Conservation (phyloP, 345 rosid species). For the Passiflora organensis region DNA sequence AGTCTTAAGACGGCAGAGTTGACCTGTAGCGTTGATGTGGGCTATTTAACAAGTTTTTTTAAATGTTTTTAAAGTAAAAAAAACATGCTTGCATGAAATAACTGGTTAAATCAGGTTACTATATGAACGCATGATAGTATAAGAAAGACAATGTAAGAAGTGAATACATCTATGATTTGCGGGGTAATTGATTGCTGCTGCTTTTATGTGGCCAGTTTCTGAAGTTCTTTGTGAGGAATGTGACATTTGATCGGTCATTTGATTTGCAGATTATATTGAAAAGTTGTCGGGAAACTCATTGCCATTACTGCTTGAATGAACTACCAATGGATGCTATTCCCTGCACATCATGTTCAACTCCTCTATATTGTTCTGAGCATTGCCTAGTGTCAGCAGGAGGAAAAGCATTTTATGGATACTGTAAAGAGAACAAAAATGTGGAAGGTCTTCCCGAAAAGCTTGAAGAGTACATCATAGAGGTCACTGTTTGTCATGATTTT, state of each 20-base stretch:
- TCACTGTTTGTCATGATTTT: constrained; percentile 19
- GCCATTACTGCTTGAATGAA: constrained; percentile 81
- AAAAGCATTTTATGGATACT: constrained; percentile 15
- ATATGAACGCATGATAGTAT: too few relatives aligned
- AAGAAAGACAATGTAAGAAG: background rate
- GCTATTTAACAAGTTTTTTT: too few relatives aligned
- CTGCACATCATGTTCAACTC: constrained; percentile 62
- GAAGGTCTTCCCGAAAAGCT: constrained; percentile 25
- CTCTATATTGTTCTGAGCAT: constrained; percentile 68
- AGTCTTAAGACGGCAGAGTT: too few relatives aligned
- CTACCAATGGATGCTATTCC: constrained; percentile 68
- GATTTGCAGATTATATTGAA: constrained; percentile 60
- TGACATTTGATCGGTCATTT: constrained; percentile 3
- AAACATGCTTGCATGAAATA: too few relatives aligned
- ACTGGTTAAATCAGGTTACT: too few relatives aligned
- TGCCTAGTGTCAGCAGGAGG: constrained; percentile 63
- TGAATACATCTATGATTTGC: background rate
- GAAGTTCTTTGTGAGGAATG: background rate
- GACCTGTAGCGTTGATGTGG: too few relatives aligned
- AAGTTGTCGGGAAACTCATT: constrained; percentile 60
- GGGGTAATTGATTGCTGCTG: background rate
- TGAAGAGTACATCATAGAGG: constrained; percentile 37
- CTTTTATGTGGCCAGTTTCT: background rate
- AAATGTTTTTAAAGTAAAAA: too few relatives aligned
- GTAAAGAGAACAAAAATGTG: constrained; percentile 14